Evolutionary conservation across 768 basidiomycete species (phyloP).

Genomic region (Nidularia pulvinata): DNA sequence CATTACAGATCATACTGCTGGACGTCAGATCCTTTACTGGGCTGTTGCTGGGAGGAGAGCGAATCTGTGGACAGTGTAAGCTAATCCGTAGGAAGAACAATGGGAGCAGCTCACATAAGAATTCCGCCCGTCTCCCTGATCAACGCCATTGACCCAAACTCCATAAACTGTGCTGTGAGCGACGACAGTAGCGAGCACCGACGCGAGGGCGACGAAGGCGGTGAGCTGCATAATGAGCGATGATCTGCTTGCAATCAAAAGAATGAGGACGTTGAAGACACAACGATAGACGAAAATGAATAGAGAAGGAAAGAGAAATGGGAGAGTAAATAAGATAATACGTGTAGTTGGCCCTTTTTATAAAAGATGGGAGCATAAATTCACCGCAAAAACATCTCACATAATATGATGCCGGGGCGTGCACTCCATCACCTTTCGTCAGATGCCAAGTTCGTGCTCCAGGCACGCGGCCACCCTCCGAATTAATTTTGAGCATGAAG

Average conservation of each 20-base stretch:
- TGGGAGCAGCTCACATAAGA: slow-evolving; percentile 17
- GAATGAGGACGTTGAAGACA: not conserved
- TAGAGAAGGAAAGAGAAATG: not conserved
- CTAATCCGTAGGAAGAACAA: not conserved
- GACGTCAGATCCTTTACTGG: slow-evolving; percentile 32
- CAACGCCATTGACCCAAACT: slow-evolving; percentile 32
- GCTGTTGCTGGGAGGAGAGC: slow-evolving; percentile 31
- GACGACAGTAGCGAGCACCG: slow-evolving; percentile 14
- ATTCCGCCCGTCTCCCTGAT: slow-evolving; percentile 30
- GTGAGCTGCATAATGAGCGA: slow-evolving; percentile 16
- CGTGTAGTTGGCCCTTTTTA: no score
- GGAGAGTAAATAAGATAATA: not conserved
- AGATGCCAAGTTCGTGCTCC: no score
- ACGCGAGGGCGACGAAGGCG: slow-evolving; percentile 14
- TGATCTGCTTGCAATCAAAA: not conserved
- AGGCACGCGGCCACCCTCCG: no score
- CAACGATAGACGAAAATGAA: not conserved
- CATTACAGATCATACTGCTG: slow-evolving; percentile 26
- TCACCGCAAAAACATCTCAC: no score
- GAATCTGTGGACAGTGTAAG: slow-evolving; percentile 18
- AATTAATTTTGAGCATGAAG: no score
- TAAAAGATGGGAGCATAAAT: no score
- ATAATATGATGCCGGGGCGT: no score
- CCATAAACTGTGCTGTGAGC: slow-evolving; percentile 33
- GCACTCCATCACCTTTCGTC: no score